Base-by-base conservation (phyloP, 2,329 filamentous ascomycete species). In the Cytospora leucostoma region DNA sequence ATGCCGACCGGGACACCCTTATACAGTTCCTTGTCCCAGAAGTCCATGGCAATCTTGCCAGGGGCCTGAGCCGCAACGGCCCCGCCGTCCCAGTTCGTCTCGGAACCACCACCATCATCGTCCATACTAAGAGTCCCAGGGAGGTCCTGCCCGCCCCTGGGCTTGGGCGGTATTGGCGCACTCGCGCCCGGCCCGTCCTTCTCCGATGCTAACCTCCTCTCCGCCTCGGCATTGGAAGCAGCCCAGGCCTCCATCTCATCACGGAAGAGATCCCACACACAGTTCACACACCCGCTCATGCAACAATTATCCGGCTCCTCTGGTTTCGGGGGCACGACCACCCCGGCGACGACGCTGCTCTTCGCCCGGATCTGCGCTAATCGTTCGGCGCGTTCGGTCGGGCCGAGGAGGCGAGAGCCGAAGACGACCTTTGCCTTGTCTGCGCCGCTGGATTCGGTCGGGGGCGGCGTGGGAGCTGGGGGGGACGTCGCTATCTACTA, bases 281-380 rank as follows among this genome's bases (percentile, higher is more conserved):
- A 99, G 75, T 98, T 93, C 56, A 97, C 94, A 74, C 95, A 99
- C 3, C 95, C 95, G 72, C 91, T 95, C 95, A 99, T 99, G 77
- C 95, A 99, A 82, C 95, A 99, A 73, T 99, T 97, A 71, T 98
- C 95, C 4, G 95, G 95, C 76, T 99, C 94, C 55, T 87, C 83
- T 1, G 95, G 95, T 55, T 85, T 85, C 0, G 93, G 93, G 2
- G 95, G 95, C 5, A 98, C 89, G 19, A 86, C 77, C 1, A 98
- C 84, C 4, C 93, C 94, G 1, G 91, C 93, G 61, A 97, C 80
- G 65, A 86, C 80, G 10, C 80, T 84, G 56, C 87, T 87, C 66
- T 84, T 80, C 15, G 82, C 78, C 13, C 85, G 78, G 40, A 87
- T 82, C 52, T 85, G 81, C 3, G 81, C 82, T 7, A 86, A 76